Conservation (phyloP, 805 yeast species). For the Nakazawaea ambrosiae region DNA sequence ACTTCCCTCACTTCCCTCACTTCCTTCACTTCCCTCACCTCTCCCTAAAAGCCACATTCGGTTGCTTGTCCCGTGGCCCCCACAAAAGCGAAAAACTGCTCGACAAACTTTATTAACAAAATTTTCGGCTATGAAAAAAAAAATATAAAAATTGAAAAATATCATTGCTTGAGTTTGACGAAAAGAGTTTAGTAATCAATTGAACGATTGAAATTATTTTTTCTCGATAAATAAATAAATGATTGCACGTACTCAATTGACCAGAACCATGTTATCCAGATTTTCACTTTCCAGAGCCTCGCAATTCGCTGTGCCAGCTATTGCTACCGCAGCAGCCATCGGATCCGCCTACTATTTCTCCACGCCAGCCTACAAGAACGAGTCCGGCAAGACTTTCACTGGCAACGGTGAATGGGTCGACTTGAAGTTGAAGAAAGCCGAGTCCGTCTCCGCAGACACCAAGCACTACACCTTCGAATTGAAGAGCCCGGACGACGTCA, state of each 20-base stretch:
- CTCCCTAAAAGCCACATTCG: too few relatives aligned
- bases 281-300: background rate
- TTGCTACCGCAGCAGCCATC: constrained; percentile 42
- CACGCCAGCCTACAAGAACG: constrained; percentile 25
- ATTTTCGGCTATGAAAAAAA: too few relatives aligned
- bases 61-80: too few relatives aligned
- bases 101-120: too few relatives aligned
- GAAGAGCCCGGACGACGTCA: constrained; percentile 54
- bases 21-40: too few relatives aligned
- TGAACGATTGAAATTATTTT: too few relatives aligned
- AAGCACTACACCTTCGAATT: constrained; percentile 66
- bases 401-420: constrained; percentile 71
- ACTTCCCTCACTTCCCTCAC: too few relatives aligned
- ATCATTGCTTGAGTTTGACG: too few relatives aligned
- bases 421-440: constrained; percentile 43
- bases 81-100: too few relatives aligned
- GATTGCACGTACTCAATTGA: background rate
- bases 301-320: constrained; percentile 18
- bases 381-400: constrained; percentile 40
- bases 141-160: too few relatives aligned
- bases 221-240: too few relatives aligned
- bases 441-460: constrained; percentile 53
- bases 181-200: too few relatives aligned
- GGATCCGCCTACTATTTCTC: constrained; percentile 29
- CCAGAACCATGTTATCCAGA: constrained; percentile 9